phyloP scores from a whole-genome alignment of 352 stramenopile genomes.

The Globisporangium okanoganense region DNA sequence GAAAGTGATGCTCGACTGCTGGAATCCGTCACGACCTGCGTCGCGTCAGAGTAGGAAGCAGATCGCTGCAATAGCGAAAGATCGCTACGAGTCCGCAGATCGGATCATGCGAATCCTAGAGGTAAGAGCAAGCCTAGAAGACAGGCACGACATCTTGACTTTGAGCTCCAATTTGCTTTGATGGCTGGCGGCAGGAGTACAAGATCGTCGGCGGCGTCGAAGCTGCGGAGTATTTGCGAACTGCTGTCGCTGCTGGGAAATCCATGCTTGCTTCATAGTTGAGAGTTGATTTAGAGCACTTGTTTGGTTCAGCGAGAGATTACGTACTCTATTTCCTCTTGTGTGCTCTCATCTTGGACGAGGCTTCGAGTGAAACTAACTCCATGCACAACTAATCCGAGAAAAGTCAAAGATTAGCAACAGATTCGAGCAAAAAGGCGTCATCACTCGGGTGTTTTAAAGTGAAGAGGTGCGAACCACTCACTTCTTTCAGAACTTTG shows the following conservation, averaged over 20 bases:
- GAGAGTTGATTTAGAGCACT: neutral
- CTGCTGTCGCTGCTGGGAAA: slow-evolving; percentile 28
- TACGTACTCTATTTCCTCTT: slow-evolving; percentile 9
- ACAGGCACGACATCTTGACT: neutral
- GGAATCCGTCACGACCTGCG: slow-evolving; percentile 11
- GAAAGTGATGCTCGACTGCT: slow-evolving; percentile 21
- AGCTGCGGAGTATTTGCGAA: slow-evolving; percentile 34
- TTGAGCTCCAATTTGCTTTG: neutral
- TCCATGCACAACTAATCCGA: slow-evolving; percentile 15
- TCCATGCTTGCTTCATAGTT: slow-evolving; percentile 7
- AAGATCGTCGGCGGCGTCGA: slow-evolving; percentile 33
- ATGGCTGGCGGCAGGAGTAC: slow-evolving; percentile 30
- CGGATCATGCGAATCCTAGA: slow-evolving; percentile 78
- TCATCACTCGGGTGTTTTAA: neutral
- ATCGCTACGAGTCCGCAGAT: slow-evolving; percentile 63
- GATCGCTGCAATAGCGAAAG: slow-evolving; percentile 40
- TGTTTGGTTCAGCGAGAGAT: neutral
- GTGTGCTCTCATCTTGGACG: slow-evolving; percentile 9
- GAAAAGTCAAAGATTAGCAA: neutral
- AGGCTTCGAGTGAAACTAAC: slow-evolving; percentile 16
- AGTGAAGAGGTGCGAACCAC: neutral
- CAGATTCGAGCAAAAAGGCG: too few relatives aligned
- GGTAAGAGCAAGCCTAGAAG: slow-evolving; percentile 18
- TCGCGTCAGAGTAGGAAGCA: slow-evolving; percentile 35
- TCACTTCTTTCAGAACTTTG: slow-evolving; percentile 16